phyloP scores from a whole-genome alignment of 257 asterid genomes.

The Cinchona pubescens region DNA sequence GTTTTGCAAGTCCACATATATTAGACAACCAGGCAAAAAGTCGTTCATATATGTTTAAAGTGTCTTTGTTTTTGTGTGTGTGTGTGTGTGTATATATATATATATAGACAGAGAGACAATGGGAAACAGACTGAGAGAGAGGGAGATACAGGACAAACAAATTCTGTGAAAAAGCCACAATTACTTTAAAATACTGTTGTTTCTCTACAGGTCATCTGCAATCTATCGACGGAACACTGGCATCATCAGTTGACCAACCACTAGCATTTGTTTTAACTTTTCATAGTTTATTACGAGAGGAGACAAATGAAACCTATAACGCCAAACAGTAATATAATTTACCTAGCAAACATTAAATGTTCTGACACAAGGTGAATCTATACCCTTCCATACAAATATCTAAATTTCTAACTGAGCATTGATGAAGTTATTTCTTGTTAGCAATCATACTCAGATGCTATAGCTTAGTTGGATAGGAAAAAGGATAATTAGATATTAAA shows the following conservation, averaged over 20 bases:
- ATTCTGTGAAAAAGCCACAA: neutral
- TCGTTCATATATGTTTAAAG: neutral
- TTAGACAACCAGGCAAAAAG: neutral
- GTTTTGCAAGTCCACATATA: conserved; percentile 20
- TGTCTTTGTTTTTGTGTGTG: no score
- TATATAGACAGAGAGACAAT: neutral
- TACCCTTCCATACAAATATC: neutral
- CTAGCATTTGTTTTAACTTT: neutral
- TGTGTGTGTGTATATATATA: neutral
- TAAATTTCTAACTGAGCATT: neutral
- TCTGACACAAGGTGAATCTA: neutral
- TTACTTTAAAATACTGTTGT: neutral
- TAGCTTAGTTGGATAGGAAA: neutral
- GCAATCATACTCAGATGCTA: neutral
- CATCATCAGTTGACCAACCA: neutral
- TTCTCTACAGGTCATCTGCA: neutral
- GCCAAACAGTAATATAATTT: no score
- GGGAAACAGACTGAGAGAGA: neutral
- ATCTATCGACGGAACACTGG: neutral
- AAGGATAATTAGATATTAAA: neutral
- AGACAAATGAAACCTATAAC: neutral
- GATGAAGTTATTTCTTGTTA: neutral
- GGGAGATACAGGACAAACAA: neutral
- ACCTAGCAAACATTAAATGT: neutral
- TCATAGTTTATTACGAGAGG: neutral